Evolutionary conservation across 768 basidiomycete species (phyloP).

Genomic region (Lactarius sanguifluus): DNA sequence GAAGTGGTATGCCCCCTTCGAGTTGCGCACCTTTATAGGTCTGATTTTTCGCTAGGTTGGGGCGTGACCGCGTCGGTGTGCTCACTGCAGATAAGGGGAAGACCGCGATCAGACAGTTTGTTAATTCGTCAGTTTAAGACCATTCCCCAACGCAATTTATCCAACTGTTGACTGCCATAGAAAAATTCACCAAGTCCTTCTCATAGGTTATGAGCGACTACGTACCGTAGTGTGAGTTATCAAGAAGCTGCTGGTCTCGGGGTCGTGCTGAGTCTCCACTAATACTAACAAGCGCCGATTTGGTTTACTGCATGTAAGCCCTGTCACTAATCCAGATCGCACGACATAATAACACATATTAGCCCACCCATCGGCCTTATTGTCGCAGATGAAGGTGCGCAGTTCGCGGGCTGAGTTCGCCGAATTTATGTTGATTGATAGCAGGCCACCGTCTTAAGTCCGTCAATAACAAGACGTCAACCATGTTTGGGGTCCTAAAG

Average conservation of each 20-base stretch:
- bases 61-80: conserved; percentile 55
- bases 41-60: conserved; percentile 42
- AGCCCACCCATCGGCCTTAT: conserved; percentile 92
- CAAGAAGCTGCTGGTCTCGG: conserved; percentile 11
- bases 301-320: conserved; percentile 64
- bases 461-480: conserved; percentile 84
- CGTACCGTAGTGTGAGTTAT: conserved; percentile 67
- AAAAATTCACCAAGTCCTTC: conserved; percentile 76
- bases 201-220: conserved; percentile 94
- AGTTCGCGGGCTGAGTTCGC: neutral
- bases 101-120: conserved; percentile 62
- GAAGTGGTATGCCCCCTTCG: conserved; percentile 68
- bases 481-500: conserved; percentile 76
- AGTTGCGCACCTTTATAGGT: neutral
- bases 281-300: conserved; percentile 44
- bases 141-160: conserved; percentile 3
- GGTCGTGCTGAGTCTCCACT: conserved; percentile 6
- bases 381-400: conserved; percentile 90
- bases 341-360: conserved; percentile 1
- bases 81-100: conserved; percentile 62
- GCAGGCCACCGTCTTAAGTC: conserved; percentile 91
- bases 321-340: neutral
- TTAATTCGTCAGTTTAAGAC: conserved; percentile 57
- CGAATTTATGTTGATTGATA: conserved; percentile 4
- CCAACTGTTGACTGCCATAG: conserved; percentile 38